phyloP scores from a whole-genome alignment of 371 early-diverging fungal genomes.

The Apophysomyces trapeziformis region DNA sequence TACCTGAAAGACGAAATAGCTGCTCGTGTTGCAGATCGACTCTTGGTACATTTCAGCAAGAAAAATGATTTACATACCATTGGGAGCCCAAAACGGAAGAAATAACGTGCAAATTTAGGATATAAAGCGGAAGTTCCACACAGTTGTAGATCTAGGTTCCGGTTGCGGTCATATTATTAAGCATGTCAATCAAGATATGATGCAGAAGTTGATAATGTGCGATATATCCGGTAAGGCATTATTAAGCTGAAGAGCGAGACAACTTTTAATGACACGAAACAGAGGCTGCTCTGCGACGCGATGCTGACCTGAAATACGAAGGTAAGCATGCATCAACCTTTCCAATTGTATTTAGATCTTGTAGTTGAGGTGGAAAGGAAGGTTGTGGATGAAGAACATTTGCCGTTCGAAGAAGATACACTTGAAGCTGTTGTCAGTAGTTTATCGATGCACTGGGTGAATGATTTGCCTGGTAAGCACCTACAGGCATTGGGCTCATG shows the following conservation, averaged over 20 bases:
- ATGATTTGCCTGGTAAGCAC: slow-evolving; percentile 83
- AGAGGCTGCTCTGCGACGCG: slow-evolving; percentile 76
- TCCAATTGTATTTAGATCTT: too few relatives aligned
- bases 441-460: slow-evolving; percentile 93
- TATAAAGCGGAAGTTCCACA: slow-evolving; percentile 84
- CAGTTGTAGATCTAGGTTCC: slow-evolving; percentile 88
- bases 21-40: slow-evolving; percentile 83
- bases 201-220: slow-evolving; percentile 84
- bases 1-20: slow-evolving; percentile 94
- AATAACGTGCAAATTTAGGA: slow-evolving; percentile 26
- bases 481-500: neutral
- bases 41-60: slow-evolving; percentile 58
- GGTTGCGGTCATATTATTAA: slow-evolving; percentile 90
- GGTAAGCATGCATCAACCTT: slow-evolving; percentile 45
- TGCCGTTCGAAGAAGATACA: slow-evolving; percentile 80
- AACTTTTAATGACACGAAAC: neutral
- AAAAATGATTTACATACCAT: neutral
- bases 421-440: slow-evolving; percentile 88
- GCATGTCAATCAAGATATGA: slow-evolving; percentile 77
- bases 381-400: slow-evolving; percentile 83
- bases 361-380: slow-evolving; percentile 77
- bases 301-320: slow-evolving; percentile 61
- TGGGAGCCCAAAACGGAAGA: too few relatives aligned
- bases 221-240: slow-evolving; percentile 73
- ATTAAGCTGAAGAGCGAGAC: neutral